Evolutionary conservation across 2,329 filamentous ascomycete genomes (phyloP).

Genomic region (Fusarium siculi): DNA sequence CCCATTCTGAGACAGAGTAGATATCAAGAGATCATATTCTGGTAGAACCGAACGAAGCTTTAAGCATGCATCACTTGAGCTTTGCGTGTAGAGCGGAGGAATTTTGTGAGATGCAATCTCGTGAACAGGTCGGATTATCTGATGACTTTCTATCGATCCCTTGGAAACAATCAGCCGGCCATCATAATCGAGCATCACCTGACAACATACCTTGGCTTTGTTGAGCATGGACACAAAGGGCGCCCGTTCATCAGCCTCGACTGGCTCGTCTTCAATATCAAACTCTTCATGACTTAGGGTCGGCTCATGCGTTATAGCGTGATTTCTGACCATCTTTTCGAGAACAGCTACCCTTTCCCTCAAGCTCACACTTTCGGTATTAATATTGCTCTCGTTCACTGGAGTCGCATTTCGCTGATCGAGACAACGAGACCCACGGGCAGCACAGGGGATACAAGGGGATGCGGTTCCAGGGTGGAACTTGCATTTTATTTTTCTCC

Average conservation of each 20-base stretch:
- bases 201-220: neutral
- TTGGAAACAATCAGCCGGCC: neutral
- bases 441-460: neutral
- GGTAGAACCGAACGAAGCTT: neutral
- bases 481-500: neutral
- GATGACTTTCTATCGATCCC: neutral
- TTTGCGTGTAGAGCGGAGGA: neutral
- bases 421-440: neutral
- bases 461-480: neutral
- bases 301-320: neutral
- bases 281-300: fast-evolving
- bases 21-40: neutral
- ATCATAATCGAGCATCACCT: no score
- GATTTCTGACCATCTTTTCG: neutral
- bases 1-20: neutral
- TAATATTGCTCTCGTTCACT: neutral
- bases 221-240: neutral
- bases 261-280: neutral
- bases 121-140: fast-evolving
- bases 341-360: neutral
- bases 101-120: neutral
- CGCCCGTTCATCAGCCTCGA: neutral
- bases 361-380: neutral
- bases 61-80: neutral
- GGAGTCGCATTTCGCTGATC: neutral